These are phyloP conservation scores for Puccinia polysora DNA, from an alignment of 1,284 basidiomycete genomes.

Conservation along the genomic window DNA sequence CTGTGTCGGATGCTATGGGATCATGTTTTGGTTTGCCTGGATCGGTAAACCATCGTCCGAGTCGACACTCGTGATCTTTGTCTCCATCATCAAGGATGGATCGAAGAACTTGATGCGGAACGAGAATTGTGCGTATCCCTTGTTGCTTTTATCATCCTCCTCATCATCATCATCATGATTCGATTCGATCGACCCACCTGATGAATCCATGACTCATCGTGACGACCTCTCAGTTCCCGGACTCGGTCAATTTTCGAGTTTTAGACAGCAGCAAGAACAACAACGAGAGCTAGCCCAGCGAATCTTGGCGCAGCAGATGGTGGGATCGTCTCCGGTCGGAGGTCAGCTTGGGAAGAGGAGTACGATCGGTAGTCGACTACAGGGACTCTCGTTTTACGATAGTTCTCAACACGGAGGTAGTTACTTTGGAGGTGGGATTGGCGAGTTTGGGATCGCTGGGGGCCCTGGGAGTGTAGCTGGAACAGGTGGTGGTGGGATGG, in stretches of 20 bases:
- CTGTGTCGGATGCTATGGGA: background rate
- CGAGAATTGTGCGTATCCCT: background rate
- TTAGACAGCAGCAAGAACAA: constrained; percentile 9
- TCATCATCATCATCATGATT: no score
- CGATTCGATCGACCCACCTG: no score
- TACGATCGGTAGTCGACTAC: background rate
- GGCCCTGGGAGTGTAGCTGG: no score
- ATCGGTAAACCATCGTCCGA: constrained; percentile 10
- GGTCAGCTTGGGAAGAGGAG: background rate
- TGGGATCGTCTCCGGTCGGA: background rate
- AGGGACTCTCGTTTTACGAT: background rate
- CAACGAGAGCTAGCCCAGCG: background rate
- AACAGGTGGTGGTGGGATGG: no score
- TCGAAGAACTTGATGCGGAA: constrained; percentile 13
- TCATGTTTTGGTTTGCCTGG: constrained; percentile 28
- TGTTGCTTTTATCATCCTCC: background rate
- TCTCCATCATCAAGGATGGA: constrained; percentile 31
- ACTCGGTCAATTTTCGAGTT: constrained; percentile 10
- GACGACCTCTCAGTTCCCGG: background rate
- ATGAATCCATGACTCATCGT: no score
- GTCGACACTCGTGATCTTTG: constrained; percentile 33
- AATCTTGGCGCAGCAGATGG: background rate
- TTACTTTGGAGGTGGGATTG: no score
- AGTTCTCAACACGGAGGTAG: background rate
- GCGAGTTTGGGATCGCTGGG: no score